Evolutionary conservation across 176 grass and related monocot genomes (phyloP).

Genomic region (Eremochloa ophiuroides): DNA sequence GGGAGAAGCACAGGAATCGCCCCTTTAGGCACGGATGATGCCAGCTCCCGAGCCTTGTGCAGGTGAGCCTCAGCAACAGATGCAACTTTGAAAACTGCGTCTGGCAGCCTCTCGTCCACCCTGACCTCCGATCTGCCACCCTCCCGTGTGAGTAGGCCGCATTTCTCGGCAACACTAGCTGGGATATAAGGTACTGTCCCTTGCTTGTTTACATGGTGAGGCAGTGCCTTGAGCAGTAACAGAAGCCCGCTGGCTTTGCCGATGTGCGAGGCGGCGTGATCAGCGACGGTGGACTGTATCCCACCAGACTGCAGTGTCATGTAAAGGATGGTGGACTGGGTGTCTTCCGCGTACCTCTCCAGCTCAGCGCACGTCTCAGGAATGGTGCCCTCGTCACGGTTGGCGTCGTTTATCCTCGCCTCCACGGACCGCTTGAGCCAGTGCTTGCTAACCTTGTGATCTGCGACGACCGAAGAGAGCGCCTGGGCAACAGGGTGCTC

Average conservation of each 20-base stretch:
- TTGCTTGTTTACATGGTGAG: slow-evolving; percentile 72
- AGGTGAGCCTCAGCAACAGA: slow-evolving; percentile 71
- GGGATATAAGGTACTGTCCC: slow-evolving; percentile 71
- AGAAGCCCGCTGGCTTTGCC: slow-evolving; percentile 81
- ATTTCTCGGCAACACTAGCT: slow-evolving; percentile 54
- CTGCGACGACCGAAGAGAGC: slow-evolving; percentile 46
- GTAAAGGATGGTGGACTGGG: slow-evolving; percentile 80
- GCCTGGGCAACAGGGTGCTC: slow-evolving; percentile 73
- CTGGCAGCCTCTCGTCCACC: slow-evolving; percentile 54
- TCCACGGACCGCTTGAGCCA: slow-evolving; percentile 84
- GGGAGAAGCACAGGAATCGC: slow-evolving; percentile 62
- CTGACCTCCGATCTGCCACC: slow-evolving; percentile 46
- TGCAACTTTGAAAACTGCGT: slow-evolving; percentile 85
- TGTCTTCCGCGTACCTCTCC: slow-evolving; percentile 90
- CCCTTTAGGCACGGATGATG: slow-evolving; percentile 44
- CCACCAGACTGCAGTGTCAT: slow-evolving; percentile 72
- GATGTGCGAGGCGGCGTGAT: slow-evolving; percentile 78
- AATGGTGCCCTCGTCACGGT: slow-evolving; percentile 46
- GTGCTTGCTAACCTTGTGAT: slow-evolving; percentile 75
- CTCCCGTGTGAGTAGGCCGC: slow-evolving; percentile 47
- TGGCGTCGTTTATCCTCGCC: slow-evolving; percentile 77
- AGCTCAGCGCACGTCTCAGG: slow-evolving; percentile 48
- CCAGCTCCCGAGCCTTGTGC: slow-evolving; percentile 71
- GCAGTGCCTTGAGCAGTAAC: slow-evolving; percentile 76
- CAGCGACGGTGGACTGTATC: slow-evolving; percentile 61